Conservation (phyloP, 345 rosid species). For the Arabis alpina region DNA sequence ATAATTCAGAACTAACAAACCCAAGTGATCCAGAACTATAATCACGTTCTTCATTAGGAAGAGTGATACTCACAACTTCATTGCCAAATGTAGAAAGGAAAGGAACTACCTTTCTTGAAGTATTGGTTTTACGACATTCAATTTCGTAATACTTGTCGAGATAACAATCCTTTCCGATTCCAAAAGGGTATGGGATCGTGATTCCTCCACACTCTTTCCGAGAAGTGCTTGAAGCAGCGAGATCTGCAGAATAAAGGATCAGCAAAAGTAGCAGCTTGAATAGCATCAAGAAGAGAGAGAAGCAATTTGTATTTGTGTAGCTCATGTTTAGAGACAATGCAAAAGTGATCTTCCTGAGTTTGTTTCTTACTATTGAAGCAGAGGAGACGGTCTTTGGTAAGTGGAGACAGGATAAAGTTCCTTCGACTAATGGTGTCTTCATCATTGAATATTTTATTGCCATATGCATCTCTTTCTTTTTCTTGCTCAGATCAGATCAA, state of each 20-base stretch:
- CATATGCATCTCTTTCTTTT: not conserved
- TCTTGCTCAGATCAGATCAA: not conserved
- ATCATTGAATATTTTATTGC: not conserved
- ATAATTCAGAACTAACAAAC: not conserved
- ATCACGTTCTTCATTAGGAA: not conserved
- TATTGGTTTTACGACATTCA: constrained; percentile 29
- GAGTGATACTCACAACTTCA: constrained; percentile 36
- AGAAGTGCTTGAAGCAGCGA: constrained; percentile 35
- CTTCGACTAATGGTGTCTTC: constrained; percentile 15
- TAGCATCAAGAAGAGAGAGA: not conserved
- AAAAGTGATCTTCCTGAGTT: constrained; percentile 9
- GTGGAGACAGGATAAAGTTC: constrained; percentile 5
- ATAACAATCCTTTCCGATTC: constrained; percentile 39
- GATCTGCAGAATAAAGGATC: constrained; percentile 6
- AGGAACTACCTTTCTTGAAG: constrained; percentile 17
- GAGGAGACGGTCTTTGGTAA: not conserved
- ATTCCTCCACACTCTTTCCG: constrained; percentile 40
- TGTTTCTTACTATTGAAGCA: not conserved
- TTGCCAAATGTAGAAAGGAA: not conserved
- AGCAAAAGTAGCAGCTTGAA: constrained; percentile 2
- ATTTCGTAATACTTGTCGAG: constrained; percentile 5
- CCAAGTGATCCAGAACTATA: not conserved
- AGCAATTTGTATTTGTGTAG: not conserved
- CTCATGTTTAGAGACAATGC: constrained; percentile 11
- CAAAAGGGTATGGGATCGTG: constrained; percentile 52